Evolutionary conservation across 805 yeast species (phyloP).

Genomic region (Candida nonsorbophila): DNA sequence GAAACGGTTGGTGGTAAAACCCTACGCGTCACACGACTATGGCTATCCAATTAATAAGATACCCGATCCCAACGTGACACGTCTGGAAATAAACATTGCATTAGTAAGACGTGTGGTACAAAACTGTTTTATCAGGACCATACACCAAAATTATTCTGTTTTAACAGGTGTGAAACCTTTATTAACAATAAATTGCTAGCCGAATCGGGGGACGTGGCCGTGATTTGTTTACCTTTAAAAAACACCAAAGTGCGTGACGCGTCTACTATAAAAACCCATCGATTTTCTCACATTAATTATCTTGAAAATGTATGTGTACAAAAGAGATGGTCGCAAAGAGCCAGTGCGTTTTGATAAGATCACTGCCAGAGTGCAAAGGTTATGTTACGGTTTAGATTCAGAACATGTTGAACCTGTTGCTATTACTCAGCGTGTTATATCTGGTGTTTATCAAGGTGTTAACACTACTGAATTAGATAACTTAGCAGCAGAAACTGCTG

Average conservation of each 20-base stretch:
- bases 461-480: constrained; percentile 73
- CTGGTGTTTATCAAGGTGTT: constrained; percentile 97
- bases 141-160: no score
- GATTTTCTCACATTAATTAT: background rate
- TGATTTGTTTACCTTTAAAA: no score
- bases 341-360: constrained; percentile 94
- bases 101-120: no score
- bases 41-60: no score
- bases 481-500: constrained; percentile 93
- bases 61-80: no score
- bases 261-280: constrained; percentile 4
- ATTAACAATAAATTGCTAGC: no score
- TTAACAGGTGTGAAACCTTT: no score
- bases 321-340: constrained; percentile 92
- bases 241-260: background rate
- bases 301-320: constrained; percentile 68
- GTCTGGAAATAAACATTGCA: no score
- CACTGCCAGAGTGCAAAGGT: constrained; percentile 85
- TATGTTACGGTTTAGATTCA: constrained; percentile 91
- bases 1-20: no score
- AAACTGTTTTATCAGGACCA: no score
- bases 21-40: no score
- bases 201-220: no score
- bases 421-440: constrained; percentile 90
- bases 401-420: constrained; percentile 92